These are phyloP conservation scores for Ulmus americana DNA, from an alignment of 331 rosid genomes.

Conservation along the genomic window DNA sequence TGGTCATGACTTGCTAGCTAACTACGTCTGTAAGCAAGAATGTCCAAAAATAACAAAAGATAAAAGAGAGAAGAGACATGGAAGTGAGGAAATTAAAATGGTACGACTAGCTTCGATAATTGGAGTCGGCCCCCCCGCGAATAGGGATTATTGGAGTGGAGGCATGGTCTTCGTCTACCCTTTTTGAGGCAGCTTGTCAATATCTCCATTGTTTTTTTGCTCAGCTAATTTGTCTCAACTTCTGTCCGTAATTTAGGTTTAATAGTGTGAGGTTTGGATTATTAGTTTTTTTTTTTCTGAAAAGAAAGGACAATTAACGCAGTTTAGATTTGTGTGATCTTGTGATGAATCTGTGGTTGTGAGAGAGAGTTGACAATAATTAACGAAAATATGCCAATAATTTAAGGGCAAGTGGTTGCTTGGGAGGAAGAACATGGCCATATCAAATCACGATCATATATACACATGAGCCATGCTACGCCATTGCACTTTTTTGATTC, in stretches of 20 bases:
- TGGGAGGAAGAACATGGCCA: not conserved
- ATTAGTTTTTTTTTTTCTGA: not conserved
- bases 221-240: constrained; percentile 44
- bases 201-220: constrained; percentile 21
- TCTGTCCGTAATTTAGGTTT: constrained; percentile 27
- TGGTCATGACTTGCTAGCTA: constrained; percentile 18
- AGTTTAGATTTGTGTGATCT: constrained; percentile 2
- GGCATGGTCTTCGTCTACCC: constrained; percentile 16
- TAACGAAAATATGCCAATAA: not conserved
- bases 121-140: constrained; percentile 54
- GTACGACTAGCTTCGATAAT: constrained; percentile 44
- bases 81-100: constrained; percentile 16
- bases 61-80: not conserved
- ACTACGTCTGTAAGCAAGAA: constrained; percentile 6
- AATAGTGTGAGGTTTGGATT: constrained; percentile 8
- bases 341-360: not conserved
- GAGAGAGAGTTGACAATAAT: no score
- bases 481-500: not conserved
- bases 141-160: constrained; percentile 21
- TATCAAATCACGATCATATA: not conserved
- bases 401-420: not conserved
- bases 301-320: no score
- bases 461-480: not conserved
- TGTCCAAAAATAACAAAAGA: not conserved
- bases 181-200: constrained; percentile 8